Evolutionary conservation across 768 basidiomycete genomes (phyloP).

Genomic region (Xerocomellus intermedius): DNA sequence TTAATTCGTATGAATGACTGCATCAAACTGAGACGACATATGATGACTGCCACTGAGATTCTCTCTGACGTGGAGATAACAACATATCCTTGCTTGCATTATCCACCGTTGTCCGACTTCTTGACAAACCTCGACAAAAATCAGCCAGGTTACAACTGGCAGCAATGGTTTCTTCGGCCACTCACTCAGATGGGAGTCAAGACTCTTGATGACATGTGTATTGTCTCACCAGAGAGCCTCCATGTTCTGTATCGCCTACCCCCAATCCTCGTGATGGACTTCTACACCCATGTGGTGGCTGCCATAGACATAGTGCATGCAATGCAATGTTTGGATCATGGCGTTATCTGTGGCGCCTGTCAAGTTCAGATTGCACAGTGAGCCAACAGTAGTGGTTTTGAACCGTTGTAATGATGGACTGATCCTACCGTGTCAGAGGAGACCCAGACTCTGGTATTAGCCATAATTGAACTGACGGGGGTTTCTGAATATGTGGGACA

Average conservation of each 20-base stretch:
- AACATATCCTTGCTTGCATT: neutral
- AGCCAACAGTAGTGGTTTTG: neutral
- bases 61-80: neutral
- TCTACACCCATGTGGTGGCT: conserved; percentile 1
- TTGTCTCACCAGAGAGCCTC: neutral
- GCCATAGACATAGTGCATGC: neutral
- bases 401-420: neutral
- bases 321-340: neutral
- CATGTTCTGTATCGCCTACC: neutral
- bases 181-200: neutral
- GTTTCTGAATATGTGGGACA: no score
- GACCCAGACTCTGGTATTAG: no score
- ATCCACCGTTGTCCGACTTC: neutral
- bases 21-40: neutral
- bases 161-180: neutral
- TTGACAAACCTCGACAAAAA: neutral
- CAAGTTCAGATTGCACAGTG: neutral
- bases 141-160: neutral
- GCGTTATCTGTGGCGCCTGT: neutral
- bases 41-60: neutral
- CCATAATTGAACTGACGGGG: no score
- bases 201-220: neutral
- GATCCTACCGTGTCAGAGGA: neutral
- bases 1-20: no score
- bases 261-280: conserved; percentile 8